Percentiles rank a stretch among this genome's conserved stretches.
Conservation (phyloP, 1,284 basidiomycete species). For the Microbotryum violaceum region DNA sequence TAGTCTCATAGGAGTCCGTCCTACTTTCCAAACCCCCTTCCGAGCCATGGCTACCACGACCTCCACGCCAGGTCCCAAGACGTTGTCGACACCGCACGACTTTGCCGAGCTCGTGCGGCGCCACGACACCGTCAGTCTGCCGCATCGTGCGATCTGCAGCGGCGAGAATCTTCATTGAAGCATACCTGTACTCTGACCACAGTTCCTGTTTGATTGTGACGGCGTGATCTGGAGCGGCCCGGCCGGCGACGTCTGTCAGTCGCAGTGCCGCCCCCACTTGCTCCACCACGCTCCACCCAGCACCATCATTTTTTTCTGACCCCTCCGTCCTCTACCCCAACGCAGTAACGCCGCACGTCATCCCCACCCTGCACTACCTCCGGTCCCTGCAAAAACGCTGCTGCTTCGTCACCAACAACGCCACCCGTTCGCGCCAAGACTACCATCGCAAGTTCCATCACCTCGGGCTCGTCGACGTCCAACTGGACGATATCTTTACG, state of each 20-base stretch:
- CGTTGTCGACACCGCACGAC: conserved; percentile 7
- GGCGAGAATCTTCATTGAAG: no score
- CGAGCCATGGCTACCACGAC: not conserved
- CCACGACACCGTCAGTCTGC: conserved; percentile 5
- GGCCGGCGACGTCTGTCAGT: conserved; percentile 19
- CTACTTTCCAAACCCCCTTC: no score
- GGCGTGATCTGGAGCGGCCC: conserved; percentile 50
- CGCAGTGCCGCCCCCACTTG: not conserved
- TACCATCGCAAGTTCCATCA: conserved; percentile 88
- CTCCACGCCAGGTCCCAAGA: not conserved
- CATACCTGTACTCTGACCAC: no score
- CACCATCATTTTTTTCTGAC: not conserved
- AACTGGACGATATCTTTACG: conserved; percentile 86
- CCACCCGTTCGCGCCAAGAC: conserved; percentile 78
- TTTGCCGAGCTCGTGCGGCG: conserved; percentile 3
- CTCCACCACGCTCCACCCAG: not conserved
- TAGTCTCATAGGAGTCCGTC: no score
- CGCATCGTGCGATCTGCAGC: no score
- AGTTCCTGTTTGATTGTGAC: conserved; percentile 89
- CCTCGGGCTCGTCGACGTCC: conserved; percentile 65
- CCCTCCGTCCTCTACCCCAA: not conserved
- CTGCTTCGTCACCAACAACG: conserved; percentile 95
- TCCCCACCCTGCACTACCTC: conserved; percentile 50
- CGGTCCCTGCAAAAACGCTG: conserved; percentile 60
- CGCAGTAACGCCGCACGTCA: conserved; percentile 4